Percentiles rank a stretch among this genome's conserved stretches.
phyloP scores from a whole-genome alignment of 2,329 filamentous ascomycete species.

The Podosphaera xanthii region DNA sequence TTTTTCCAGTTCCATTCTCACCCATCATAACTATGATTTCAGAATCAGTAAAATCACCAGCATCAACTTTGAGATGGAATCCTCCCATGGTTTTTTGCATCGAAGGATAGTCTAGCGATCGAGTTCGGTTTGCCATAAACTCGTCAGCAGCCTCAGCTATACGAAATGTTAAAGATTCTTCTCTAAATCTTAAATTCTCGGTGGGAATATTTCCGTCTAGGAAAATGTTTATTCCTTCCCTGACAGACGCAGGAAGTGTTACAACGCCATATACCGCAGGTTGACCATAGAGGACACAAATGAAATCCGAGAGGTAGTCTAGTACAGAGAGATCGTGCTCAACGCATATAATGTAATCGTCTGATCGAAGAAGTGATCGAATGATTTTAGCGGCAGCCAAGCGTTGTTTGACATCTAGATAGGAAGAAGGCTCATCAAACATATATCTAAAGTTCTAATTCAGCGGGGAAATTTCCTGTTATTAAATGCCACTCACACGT shows the following conservation, averaged over 20 bases:
- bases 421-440: constrained; percentile 98
- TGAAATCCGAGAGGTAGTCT: constrained; percentile 95
- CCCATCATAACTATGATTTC: constrained; percentile 99
- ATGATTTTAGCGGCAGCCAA: constrained; percentile 80
- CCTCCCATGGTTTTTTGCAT: constrained; percentile 86
- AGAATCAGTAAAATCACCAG: constrained; percentile 83
- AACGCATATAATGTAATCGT: constrained; percentile 95
- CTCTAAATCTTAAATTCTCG: constrained; percentile 94
- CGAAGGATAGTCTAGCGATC: constrained; percentile 64
- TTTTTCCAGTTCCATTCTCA: constrained; percentile 98
- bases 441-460: constrained; percentile 41
- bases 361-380: constrained; percentile 63
- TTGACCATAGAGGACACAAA: constrained; percentile 89
- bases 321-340: constrained; percentile 98
- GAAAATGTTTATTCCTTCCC: constrained; percentile 99
- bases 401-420: constrained; percentile 98
- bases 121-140: constrained; percentile 60
- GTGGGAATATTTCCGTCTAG: constrained; percentile 94
- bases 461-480: neutral
- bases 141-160: constrained; percentile 79
- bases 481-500: constrained; percentile 35
- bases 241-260: constrained; percentile 81
- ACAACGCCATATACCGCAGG: constrained; percentile 96
- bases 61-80: constrained; percentile 65
- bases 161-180: constrained; percentile 89